Evolutionary conservation across 2,329 filamentous ascomycete species (phyloP), one percentile per base, ranked within the genome.

Genomic region (Talaromyces sp.): DNA sequence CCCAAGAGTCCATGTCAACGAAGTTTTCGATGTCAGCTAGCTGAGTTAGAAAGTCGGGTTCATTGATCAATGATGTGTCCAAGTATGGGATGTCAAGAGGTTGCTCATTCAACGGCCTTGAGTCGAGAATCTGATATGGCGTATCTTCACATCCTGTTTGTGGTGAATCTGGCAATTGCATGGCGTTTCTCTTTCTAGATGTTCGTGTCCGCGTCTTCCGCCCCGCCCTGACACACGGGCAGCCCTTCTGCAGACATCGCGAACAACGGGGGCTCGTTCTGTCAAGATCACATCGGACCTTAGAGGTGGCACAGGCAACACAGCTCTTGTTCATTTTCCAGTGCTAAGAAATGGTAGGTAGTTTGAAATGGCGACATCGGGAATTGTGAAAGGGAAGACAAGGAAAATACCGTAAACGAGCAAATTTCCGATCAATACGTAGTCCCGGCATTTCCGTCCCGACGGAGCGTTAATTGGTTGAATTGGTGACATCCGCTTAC

Each of bases 301-400:
- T 54, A 7, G 27, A 54, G n/a, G 50, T 14, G 50, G 50, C 50
- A 27, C 50, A 54, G 33, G 50, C 27, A 24, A 54, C 27, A 54
- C 50, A 54, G 50, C 50, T 54, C 50, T 54, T 54, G 24, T 54
- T 54, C 50, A 54, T 54, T 33, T 54, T 54, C 1, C 27, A 35
- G 27, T 7, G 19, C 24, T 47, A 4, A 24, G 19, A 24, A 24
- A 13, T 9, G 10, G 10, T 47, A 22, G 19, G 11, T 47, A 2
- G 45, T 24, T 19, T 19, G 45, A 24, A 47, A 47, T 47, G 13
- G 45, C 10, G 10, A 47, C 11, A 14, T 47, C 45, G 45, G 45
- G 45, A 10, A 14, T 47, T 47, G 10, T 47, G 45, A 24, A 47
- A 22, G 11, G 19, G 45, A 45, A 45, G 9, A 22, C n/a, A 5